Evolutionary conservation across 495 filamentous ascomycete species (phyloP), one percentile per base, ranked within the genome.

Genomic region (Delitschia confertaspora): DNA sequence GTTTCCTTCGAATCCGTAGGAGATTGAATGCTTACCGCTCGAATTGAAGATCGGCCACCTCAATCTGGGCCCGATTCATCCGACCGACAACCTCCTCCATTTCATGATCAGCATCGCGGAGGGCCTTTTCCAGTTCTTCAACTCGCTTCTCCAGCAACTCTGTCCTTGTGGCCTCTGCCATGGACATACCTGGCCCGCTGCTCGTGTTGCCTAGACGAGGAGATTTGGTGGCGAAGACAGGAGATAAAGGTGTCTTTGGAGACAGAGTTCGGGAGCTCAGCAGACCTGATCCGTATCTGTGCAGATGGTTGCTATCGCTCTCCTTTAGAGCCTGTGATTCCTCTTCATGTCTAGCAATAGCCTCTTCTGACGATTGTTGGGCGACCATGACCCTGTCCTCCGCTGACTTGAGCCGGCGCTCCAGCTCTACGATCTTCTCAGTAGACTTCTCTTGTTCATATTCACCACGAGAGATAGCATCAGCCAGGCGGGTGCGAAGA

Each of bases 61-160:
- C 87, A 42, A 95, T 87, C 68, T 96, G 91, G 6, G 89, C 88
- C 45, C 76, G 70, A 65, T 87, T 95, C 87, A 98, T 95, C 41
- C 83, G 73, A 41, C 80, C 70, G 11, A 98, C 84, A 2, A 95
- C 89, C 62, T 91, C 64, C 59, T 89, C 77, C 91, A 98, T 95
- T 69, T 95, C 89, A 43, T 69, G 67, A 55, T 96, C 91, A 14
- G 91, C 85, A 46, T 91, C 76, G 18, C 71, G 66, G 14, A 96
- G 70, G 8, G 87, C 82, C 42, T 72, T 76, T 64, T 98, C 91
- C 9, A 98, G 74, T 56, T 93, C 86, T 45, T 74, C 71, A 21
- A 67, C 78, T 38, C 79, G 74, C 44, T 75, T 76, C 65, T 86
- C 83, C 40, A 98, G 65, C 21, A 61, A 56, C 48, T 87, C 79